Evolutionary conservation across 2,329 filamentous ascomycete genomes (phyloP), one percentile per base, ranked within the genome.

Genomic region (Harringtonia lauricola): DNA sequence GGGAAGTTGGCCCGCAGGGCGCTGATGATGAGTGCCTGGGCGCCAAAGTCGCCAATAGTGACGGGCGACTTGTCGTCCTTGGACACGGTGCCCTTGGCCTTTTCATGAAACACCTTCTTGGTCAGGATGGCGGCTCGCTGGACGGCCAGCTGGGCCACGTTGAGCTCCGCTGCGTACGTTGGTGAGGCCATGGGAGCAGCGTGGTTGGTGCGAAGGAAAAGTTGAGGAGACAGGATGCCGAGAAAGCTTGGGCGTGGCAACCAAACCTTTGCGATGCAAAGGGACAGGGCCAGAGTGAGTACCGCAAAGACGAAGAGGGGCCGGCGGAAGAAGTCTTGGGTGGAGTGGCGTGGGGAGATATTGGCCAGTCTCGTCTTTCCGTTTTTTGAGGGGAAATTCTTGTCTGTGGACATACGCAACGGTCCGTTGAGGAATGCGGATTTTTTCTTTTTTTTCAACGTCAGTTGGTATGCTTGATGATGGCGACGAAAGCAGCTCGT

Each of bases 21-120:
- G 45, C 81, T 75, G 58, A 96, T 95, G 64, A 98, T 95, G 52
- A 98, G 78, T 28, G 92, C 89, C 69, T 98, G 92, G 31, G 92
- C 94, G 58, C 92, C 92, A 63, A 95, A 96, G 68, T 98, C 92
- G 61, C 90, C 92, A 55, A 96, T 92, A 17, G 92, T 98, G 56
- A 98, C 92, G 52, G 92, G 92, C 10, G 89, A 95, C 60, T 86
- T 87, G 72, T 98, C 92, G 64, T 86, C 83, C 70, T 98, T 98
- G 61, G 83, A 84, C 41, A 95, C 74, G 37, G 92, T 95, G 54
- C 90, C 90, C 68, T 96, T 96, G 55, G 87, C 83, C 65, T 90
- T 92, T 55, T 90, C 84, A 66, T 88, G 63, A 59, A 74, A 74
- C 55, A 74, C 70, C 31, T 64, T 62, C 59, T 70, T 71, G 51